Evolutionary conservation across 129 eudicot genomes (phyloP).

Genomic region (Tanacetum coccineum): DNA sequence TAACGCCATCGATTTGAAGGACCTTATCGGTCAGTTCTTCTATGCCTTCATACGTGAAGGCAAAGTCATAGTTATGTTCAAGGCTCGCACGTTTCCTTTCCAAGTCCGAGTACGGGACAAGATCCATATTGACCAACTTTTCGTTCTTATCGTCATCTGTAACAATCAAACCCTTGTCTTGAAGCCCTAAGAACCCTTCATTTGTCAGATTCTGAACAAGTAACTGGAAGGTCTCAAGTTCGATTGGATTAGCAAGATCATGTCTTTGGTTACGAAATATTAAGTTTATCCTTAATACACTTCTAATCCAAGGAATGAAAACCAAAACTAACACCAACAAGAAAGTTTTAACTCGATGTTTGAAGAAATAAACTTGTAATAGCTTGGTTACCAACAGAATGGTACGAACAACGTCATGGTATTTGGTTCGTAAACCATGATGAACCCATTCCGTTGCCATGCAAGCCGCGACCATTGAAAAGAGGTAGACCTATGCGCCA

Average conservation of each 20-base stretch:
- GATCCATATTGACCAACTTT: slow-evolving; percentile 13
- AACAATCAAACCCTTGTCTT: slow-evolving; percentile 34
- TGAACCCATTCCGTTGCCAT: slow-evolving; percentile 24
- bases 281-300: slow-evolving; percentile 13
- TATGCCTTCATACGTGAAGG: slow-evolving; percentile 3
- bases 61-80: slow-evolving; percentile 31
- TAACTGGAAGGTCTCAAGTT: slow-evolving; percentile 17
- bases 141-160: slow-evolving; percentile 17
- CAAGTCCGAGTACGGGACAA: slow-evolving; percentile 28
- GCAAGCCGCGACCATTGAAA: background rate
- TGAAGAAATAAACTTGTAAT: slow-evolving; percentile 23
- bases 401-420: background rate
- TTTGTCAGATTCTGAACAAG: slow-evolving; percentile 43
- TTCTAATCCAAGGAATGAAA: slow-evolving; percentile 33
- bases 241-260: background rate
- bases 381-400: slow-evolving; percentile 32
- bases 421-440: slow-evolving; percentile 22
- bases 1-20: slow-evolving; percentile 40
- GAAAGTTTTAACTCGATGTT: slow-evolving; percentile 23
- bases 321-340: slow-evolving; percentile 31
- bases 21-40: slow-evolving; percentile 32
- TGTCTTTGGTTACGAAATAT: background rate
- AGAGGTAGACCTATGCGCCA: background rate
- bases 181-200: slow-evolving; percentile 39
- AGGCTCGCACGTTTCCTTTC: slow-evolving; percentile 12